phyloP scores from a whole-genome alignment of 140 eudicot genomes.

The Bidens hawaiensis region DNA sequence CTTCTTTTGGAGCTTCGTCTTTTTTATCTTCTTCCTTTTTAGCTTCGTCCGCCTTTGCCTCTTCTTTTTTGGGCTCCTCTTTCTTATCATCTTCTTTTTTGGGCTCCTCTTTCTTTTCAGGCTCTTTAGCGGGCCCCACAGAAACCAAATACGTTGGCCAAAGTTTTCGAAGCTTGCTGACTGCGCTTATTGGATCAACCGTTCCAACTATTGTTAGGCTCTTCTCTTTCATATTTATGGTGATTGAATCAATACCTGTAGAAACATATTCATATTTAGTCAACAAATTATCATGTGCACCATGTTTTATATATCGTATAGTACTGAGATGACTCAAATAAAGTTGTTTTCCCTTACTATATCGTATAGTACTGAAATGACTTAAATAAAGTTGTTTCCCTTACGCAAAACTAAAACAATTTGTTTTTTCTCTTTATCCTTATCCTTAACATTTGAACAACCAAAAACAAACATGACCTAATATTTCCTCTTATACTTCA shows the following conservation, averaged over 20 bases:
- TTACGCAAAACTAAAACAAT: background rate
- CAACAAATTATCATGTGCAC: background rate
- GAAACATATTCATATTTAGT: constrained; percentile 1
- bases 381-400: constrained; percentile 3
- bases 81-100: constrained; percentile 56
- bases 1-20: constrained; percentile 37
- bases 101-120: constrained; percentile 67
- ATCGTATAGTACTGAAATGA: constrained; percentile 1
- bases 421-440: background rate
- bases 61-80: constrained; percentile 41
- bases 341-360: too few relatives aligned
- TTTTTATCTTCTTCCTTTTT: constrained; percentile 44
- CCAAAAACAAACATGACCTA: constrained; percentile 13
- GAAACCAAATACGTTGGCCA: constrained; percentile 70
- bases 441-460: background rate
- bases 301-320: background rate
- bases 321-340: background rate
- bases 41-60: too few relatives aligned
- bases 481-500: constrained; percentile 1
- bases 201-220: constrained; percentile 69
- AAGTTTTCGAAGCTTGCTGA: constrained; percentile 71
- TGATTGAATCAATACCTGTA: constrained; percentile 79
- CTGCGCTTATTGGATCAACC: constrained; percentile 72
- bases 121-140: constrained; percentile 90
- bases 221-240: constrained; percentile 82